Conservation (phyloP, 495 filamentous ascomycete genomes). For the Pyrenopolyporus hunteri region DNA sequence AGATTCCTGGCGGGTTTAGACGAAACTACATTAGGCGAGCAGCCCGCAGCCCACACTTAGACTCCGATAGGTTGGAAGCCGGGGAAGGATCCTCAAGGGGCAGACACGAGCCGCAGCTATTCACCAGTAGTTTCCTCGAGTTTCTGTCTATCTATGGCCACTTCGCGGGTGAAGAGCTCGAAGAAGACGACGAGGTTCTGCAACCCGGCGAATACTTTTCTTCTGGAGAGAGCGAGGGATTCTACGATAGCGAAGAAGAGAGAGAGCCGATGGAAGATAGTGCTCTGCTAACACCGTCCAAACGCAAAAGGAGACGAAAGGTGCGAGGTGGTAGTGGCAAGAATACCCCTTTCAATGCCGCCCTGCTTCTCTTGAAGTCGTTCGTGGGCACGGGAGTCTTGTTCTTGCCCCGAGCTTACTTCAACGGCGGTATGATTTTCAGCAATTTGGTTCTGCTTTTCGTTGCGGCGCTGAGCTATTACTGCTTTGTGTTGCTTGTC, state of each 20-base stretch:
- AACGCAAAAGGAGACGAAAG: slow-evolving; percentile 73
- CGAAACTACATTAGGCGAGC: slow-evolving; percentile 81
- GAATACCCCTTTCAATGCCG: slow-evolving; percentile 74
- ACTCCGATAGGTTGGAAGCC: slow-evolving; percentile 53
- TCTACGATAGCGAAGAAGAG: slow-evolving; percentile 63
- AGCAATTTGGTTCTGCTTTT: slow-evolving; percentile 86
- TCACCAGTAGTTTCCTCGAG: slow-evolving; percentile 92
- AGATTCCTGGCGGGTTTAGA: slow-evolving; percentile 89
- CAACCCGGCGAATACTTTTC: slow-evolving; percentile 85
- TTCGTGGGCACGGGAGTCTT: slow-evolving; percentile 98
- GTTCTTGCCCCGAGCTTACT: slow-evolving; percentile 88
- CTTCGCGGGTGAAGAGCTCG: slow-evolving; percentile 94
- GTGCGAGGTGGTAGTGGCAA: slow-evolving; percentile 71
- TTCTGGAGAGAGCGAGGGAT: slow-evolving; percentile 65
- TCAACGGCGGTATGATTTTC: slow-evolving; percentile 97
- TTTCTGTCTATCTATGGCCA: slow-evolving; percentile 95
- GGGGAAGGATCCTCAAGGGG: slow-evolving; percentile 45
- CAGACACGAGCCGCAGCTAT: slow-evolving; percentile 63
- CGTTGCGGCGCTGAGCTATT: slow-evolving; percentile 86
- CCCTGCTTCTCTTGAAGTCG: slow-evolving; percentile 86
- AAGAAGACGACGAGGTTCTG: slow-evolving; percentile 91
- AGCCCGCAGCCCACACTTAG: slow-evolving; percentile 61
- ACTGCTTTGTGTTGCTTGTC: slow-evolving; percentile 93
- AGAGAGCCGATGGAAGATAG: slow-evolving; percentile 80
- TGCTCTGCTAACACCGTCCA: slow-evolving; percentile 74